A percentile compares a stretch with the other conserved stretches of the same genome.
Evolutionary conservation across 352 stramenopile species (phyloP).

Genomic region (Phytophthora cryptogea): DNA sequence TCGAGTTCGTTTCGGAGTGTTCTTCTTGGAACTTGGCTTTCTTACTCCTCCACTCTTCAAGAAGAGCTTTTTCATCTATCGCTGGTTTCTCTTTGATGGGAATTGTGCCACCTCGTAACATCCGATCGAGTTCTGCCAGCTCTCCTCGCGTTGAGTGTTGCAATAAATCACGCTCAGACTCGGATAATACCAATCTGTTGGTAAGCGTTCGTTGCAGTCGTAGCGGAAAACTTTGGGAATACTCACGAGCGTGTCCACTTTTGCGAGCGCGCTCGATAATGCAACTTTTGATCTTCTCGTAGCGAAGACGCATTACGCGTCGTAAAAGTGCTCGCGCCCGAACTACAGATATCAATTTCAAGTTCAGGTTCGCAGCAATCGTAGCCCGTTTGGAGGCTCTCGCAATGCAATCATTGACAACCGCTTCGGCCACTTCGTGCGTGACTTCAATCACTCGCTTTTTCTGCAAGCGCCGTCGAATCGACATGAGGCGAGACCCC

Average conservation of each 20-base stretch:
- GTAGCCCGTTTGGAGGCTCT: constrained; percentile 41
- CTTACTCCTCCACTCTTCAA: constrained; percentile 17
- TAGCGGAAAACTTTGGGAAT: constrained; percentile 49
- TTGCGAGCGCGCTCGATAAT: constrained; percentile 58
- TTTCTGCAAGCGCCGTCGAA: constrained; percentile 58
- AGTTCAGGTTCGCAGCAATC: constrained; percentile 40
- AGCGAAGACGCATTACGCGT: constrained; percentile 47
- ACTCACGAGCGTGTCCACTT: constrained; percentile 61
- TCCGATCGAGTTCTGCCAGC: constrained; percentile 29
- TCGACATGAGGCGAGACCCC: constrained; percentile 63
- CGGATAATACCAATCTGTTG: constrained; percentile 38
- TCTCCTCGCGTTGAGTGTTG: constrained; percentile 39
- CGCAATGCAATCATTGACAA: constrained; percentile 41
- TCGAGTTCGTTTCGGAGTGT: constrained; percentile 10
- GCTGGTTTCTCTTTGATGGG: constrained; percentile 7
- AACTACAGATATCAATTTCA: constrained; percentile 51
- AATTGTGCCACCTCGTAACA: constrained; percentile 7
- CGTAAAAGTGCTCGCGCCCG: constrained; percentile 52
- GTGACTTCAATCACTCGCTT: constrained; percentile 49
- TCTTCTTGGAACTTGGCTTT: constrained; percentile 13
- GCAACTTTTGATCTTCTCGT: constrained; percentile 42
- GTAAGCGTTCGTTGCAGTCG: constrained; percentile 52
- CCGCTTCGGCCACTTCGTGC: constrained; percentile 22
- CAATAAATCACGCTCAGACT: constrained; percentile 60
- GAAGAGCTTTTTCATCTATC: constrained; percentile 9